phyloP scores from a whole-genome alignment of 1,139 yeast species.

The Blastobotrys aristatus region DNA sequence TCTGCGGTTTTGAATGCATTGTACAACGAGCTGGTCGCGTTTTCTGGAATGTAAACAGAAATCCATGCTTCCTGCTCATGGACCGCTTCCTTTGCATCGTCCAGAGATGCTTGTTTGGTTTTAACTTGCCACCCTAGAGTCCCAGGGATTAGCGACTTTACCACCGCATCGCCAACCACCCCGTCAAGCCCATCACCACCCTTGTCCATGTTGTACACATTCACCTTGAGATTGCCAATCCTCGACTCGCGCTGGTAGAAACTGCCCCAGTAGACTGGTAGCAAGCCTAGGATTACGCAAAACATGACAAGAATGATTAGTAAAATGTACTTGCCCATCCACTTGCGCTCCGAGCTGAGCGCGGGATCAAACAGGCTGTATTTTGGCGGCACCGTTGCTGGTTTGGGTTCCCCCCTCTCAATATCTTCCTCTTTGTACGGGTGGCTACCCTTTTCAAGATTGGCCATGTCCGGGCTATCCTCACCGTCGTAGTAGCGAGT shows the following conservation, averaged over 20 bases:
- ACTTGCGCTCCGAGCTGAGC: conserved; percentile 1
- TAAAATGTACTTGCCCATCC: background rate
- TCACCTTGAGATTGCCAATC: conserved; percentile 40
- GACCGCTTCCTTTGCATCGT: conserved; percentile 17
- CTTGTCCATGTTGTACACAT: conserved; percentile 47
- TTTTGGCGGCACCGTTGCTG: background rate
- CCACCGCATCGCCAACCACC: conserved; percentile 38
- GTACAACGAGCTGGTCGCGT: conserved; percentile 24
- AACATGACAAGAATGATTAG: background rate
- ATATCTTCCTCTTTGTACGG: too few relatives aligned
- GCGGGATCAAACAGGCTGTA: background rate
- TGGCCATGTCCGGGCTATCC: too few relatives aligned
- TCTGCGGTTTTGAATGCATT: conserved; percentile 19
- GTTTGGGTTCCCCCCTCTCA: too few relatives aligned
- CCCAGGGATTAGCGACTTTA: conserved; percentile 22
- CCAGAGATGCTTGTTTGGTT: conserved; percentile 19
- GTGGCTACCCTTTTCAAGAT: too few relatives aligned
- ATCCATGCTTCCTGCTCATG: conserved; percentile 25
- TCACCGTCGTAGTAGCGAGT: too few relatives aligned
- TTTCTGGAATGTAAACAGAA: conserved; percentile 20
- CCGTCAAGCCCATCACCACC: conserved; percentile 17
- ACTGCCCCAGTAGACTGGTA: conserved; percentile 61
- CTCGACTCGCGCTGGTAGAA: conserved; percentile 42
- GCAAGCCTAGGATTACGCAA: conserved; percentile 20
- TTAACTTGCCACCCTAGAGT: conserved; percentile 31